Conservation (phyloP, 2,329 filamentous ascomycete genomes). For the Cladosporium sp. region DNA sequence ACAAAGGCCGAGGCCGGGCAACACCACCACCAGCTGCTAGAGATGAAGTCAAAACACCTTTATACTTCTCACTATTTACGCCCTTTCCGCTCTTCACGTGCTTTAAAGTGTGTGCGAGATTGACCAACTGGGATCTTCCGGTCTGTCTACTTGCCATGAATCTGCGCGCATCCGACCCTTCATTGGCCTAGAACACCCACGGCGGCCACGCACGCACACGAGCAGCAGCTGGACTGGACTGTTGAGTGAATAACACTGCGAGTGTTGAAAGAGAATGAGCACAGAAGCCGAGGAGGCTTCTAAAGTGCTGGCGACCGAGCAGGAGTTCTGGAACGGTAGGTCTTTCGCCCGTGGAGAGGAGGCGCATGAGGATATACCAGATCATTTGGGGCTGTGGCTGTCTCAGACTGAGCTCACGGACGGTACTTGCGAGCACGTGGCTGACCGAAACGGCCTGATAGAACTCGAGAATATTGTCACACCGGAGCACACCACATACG, state of each 20-base stretch:
- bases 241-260: neutral
- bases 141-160: neutral
- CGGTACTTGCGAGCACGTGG: slow-evolving; percentile 6
- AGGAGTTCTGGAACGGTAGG: slow-evolving; percentile 87
- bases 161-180: neutral
- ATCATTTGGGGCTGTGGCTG: neutral
- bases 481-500: slow-evolving; percentile 59
- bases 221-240: slow-evolving; percentile 12
- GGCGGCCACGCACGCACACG: slow-evolving; percentile 6
- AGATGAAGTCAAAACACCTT: slow-evolving; percentile 1
- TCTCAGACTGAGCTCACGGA: neutral
- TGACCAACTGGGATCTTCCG: neutral
- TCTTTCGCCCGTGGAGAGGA: slow-evolving; percentile 17
- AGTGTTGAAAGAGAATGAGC: slow-evolving; percentile 27
- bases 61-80: neutral
- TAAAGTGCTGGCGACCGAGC: slow-evolving; percentile 69
- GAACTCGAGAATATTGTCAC: slow-evolving; percentile 68
- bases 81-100: neutral
- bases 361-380: neutral
- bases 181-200: neutral
- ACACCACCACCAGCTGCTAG: neutral
- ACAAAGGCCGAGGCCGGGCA: slow-evolving; percentile 6
- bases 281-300: slow-evolving; percentile 67
- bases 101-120: neutral
- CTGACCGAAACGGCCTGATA: slow-evolving; percentile 36